Percentiles rank a stretch among this genome's conserved stretches.
phyloP scores from a whole-genome alignment of 176 grass and related monocot genomes.

The Rhipidocladum racemiflorum region DNA sequence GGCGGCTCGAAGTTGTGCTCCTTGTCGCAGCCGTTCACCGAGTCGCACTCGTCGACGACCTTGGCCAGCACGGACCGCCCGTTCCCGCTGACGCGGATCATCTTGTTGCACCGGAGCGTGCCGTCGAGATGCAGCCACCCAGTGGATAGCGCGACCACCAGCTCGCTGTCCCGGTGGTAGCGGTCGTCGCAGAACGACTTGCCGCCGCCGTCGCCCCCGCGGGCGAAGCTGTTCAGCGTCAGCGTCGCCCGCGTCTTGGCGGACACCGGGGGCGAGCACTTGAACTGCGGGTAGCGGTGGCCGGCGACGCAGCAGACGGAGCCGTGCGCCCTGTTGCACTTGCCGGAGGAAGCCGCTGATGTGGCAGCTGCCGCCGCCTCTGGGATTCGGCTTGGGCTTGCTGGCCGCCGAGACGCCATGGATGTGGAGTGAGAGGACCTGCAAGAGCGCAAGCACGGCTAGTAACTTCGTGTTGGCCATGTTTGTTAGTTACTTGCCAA shows the following conservation, averaged over 20 bases:
- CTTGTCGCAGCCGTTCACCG: constrained; percentile 31
- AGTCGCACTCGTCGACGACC: constrained; percentile 69
- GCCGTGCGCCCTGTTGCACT: too few relatives aligned
- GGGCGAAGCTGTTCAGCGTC: constrained; percentile 53
- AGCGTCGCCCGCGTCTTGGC: constrained; percentile 35
- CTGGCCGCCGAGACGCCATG: neutral
- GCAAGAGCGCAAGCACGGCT: constrained; percentile 25
- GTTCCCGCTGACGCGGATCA: constrained; percentile 33
- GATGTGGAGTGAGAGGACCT: constrained; percentile 34
- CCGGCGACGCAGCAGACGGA: constrained; percentile 45
- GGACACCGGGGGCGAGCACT: constrained; percentile 45
- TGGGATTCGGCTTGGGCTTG: neutral
- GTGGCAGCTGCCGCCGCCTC: neutral
- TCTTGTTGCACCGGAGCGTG: constrained; percentile 35
- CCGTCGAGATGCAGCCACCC: constrained; percentile 48
- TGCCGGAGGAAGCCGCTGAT: constrained; percentile 17
- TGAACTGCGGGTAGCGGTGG: constrained; percentile 46
- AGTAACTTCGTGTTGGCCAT: constrained; percentile 29
- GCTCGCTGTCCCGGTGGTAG: constrained; percentile 37
- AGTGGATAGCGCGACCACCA: constrained; percentile 49
- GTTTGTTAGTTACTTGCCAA: neutral
- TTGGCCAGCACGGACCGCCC: constrained; percentile 39
- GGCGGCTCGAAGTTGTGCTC: constrained; percentile 53
- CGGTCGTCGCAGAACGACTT: constrained; percentile 37
- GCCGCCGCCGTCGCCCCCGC: constrained; percentile 38